Evolutionary conservation across 345 rosid species (phyloP), one percentile per base, ranked within the genome.

Genomic region (Citropsis articulata): DNA sequence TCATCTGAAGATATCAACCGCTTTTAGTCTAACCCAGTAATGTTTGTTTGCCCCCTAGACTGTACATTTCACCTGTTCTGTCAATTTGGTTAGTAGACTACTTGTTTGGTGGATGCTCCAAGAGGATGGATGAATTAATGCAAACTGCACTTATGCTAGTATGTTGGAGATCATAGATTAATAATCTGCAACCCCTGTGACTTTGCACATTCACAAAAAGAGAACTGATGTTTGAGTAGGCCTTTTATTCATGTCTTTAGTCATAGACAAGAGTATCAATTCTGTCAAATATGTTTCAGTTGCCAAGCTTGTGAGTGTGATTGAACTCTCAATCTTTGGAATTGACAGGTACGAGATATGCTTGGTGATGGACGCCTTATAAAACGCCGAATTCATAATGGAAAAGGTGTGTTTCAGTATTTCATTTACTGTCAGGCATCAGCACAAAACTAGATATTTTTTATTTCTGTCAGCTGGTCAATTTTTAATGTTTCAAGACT

Each of bases 331-430:
- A 21, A 75, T 63, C 81, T 81, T 83, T 66, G 53, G 53, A 30
- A 68, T 79, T 85, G 76, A 74, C 83, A 96, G 99, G 99, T 96
- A 76, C 88, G 98, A 57, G 98, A 96, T 78, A 87, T 96, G 97
- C 94, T 94, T 80, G 99, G 99, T 78, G 99, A 96, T 87, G 98
- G 98, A 36, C 97, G 95, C 72, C 89, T 96, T 42, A 92, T 94
- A 77, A 94, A 96, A 84, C 97, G 99, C 19, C 90, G 98, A 63
- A 77, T 96, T 88, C 86, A 3, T 67, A 97, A 94, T 87, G 99
- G 99, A 82, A 88, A 86, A 91, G 99, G 99, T 92, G 76, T 74
- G 82, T 71, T 75, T 38, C 57, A 56, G 66, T 33, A 56, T 67
- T 16, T 66, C 24, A 24, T 66, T 4, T 67, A 55, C 36, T 31